Conservation (phyloP, 75 land plant genomes). For the Pinus tabuliformis region DNA sequence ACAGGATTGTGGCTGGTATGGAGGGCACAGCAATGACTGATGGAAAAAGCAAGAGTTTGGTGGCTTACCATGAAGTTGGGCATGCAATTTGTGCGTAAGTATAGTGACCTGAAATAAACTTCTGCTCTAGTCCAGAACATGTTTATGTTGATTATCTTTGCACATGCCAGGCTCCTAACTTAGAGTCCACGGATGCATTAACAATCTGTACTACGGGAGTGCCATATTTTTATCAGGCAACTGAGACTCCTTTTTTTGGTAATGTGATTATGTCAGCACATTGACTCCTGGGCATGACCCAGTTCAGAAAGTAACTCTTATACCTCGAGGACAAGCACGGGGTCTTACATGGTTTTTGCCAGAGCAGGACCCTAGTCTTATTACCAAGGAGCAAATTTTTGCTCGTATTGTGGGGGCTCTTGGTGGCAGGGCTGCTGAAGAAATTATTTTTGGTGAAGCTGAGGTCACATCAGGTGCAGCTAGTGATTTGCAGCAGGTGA, state of each 20-base stretch:
- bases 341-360: slow-evolving; percentile 95
- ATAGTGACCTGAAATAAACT: neutral
- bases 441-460: slow-evolving; percentile 81
- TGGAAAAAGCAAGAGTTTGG: slow-evolving; percentile 51
- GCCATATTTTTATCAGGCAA: slow-evolving; percentile 15
- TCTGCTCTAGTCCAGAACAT: slow-evolving; percentile 7
- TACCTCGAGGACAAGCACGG: slow-evolving; percentile 88
- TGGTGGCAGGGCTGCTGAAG: slow-evolving; percentile 89
- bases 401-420: slow-evolving; percentile 91
- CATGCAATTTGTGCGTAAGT: slow-evolving; percentile 61
- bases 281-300: slow-evolving; percentile 92
- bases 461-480: slow-evolving; percentile 92
- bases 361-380: slow-evolving; percentile 72
- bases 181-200: slow-evolving; percentile 12
- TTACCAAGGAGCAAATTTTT: slow-evolving; percentile 82
- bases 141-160: slow-evolving; percentile 7
- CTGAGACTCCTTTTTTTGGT: neutral
- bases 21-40: slow-evolving; percentile 58
- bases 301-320: slow-evolving; percentile 81
- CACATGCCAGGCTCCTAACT: slow-evolving; percentile 13
- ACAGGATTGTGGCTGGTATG: slow-evolving; percentile 61
- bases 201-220: slow-evolving; percentile 6
- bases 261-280: slow-evolving; percentile 33
- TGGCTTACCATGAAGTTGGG: slow-evolving; percentile 61
- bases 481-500: slow-evolving; percentile 79